Percentiles rank a stretch among this genome's conserved stretches.
Evolutionary conservation across 2,329 filamentous ascomycete species (phyloP).

Genomic region (Cladosporium sp.): DNA sequence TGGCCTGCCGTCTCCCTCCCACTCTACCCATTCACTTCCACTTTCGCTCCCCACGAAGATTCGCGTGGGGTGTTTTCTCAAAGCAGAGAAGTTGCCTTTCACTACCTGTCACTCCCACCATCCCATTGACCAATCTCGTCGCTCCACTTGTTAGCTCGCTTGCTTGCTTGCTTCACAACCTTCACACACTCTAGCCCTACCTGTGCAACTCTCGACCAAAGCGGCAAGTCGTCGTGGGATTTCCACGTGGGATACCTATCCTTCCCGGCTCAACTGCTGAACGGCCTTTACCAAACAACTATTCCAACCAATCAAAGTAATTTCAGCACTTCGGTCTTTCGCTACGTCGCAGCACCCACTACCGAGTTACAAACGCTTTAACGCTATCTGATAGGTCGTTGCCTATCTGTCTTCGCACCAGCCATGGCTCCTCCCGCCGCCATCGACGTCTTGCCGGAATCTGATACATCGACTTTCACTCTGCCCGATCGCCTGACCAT

Average conservation of each 20-base stretch:
- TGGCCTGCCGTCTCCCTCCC: slow-evolving; percentile 3
- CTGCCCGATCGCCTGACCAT: slow-evolving; percentile 55
- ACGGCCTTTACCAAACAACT: neutral
- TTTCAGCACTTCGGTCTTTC: neutral
- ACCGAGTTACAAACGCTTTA: neutral
- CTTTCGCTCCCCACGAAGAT: neutral
- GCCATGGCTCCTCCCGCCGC: slow-evolving; percentile 32
- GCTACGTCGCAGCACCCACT: neutral
- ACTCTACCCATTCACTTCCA: neutral
- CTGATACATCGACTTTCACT: slow-evolving; percentile 45
- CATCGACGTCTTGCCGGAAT: slow-evolving; percentile 41
- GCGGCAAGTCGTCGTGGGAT: slow-evolving; percentile 9
- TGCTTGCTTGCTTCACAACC: neutral
- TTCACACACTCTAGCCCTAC: neutral
- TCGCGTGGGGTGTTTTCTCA: slow-evolving; percentile 5
- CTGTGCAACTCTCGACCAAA: neutral
- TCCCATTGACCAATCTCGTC: neutral
- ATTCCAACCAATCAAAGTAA: neutral
- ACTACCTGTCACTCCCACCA: neutral
- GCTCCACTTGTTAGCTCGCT: neutral
- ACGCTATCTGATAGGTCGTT: neutral
- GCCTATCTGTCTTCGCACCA: neutral
- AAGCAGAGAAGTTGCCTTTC: neutral
- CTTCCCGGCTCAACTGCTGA: neutral
- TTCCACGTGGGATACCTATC: slow-evolving; percentile 9